phyloP scores from a whole-genome alignment of 495 filamentous ascomycete genomes.

The Parmelia sp. region DNA sequence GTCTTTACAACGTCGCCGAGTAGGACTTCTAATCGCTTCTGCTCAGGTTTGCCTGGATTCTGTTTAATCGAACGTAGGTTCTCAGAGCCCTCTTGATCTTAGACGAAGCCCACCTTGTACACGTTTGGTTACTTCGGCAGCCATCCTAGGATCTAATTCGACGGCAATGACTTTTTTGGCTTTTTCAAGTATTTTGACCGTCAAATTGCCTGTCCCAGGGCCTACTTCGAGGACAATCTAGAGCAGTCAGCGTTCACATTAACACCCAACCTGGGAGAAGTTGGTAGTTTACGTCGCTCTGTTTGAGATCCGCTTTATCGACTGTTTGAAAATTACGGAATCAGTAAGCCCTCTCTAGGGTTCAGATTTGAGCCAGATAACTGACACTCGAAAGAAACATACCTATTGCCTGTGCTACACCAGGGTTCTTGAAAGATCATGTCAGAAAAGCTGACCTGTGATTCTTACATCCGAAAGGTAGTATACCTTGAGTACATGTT shows the following conservation, averaged over 20 bases:
- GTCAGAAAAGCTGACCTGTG: neutral
- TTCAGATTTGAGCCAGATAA: neutral
- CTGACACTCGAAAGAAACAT: neutral
- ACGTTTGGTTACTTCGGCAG: constrained; percentile 89
- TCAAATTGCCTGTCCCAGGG: constrained; percentile 80
- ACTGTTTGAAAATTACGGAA: constrained; percentile 30
- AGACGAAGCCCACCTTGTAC: constrained; percentile 36
- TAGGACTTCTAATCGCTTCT: constrained; percentile 74
- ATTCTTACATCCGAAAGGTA: neutral
- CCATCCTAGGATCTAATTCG: constrained; percentile 94
- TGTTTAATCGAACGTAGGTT: too few species aligned
- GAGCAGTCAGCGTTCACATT: constrained; percentile 5
- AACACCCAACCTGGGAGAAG: neutral
- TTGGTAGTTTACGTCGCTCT: constrained; percentile 57
- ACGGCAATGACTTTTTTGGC: constrained; percentile 84
- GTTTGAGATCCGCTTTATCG: constrained; percentile 82
- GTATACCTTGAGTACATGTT: constrained; percentile 64
- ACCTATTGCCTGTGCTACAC: constrained; percentile 74
- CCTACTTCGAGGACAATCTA: constrained; percentile 66
- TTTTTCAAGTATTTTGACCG: constrained; percentile 78
- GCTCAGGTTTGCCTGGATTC: constrained; percentile 65
- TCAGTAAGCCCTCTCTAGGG: neutral
- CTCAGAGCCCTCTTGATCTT: neutral
- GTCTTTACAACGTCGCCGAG: constrained; percentile 93
- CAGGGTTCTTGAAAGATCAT: constrained; percentile 64